phyloP scores from a whole-genome alignment of 2,329 filamentous ascomycete genomes.

The Xylaria sp. region DNA sequence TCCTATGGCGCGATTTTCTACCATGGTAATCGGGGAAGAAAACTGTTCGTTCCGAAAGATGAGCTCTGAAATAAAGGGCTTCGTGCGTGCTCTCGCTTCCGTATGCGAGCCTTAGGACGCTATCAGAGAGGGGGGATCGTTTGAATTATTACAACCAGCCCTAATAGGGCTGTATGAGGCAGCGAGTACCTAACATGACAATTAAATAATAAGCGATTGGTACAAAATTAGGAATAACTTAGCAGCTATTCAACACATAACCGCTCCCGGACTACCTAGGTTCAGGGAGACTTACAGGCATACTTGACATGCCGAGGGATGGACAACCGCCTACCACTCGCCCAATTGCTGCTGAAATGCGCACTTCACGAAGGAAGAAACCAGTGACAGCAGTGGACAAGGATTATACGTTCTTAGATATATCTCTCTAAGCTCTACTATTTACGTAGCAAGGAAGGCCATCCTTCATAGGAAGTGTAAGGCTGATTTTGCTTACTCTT shows the following conservation, averaged over 20 bases:
- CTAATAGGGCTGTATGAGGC: no score
- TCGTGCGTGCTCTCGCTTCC: neutral
- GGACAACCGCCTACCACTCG: no score
- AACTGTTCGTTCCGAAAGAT: constrained; percentile 18
- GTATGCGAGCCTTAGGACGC: neutral
- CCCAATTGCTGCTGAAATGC: neutral
- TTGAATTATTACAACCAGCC: no score
- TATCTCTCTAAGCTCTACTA: constrained; percentile 9
- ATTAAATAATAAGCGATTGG: no score
- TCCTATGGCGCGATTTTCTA: constrained; percentile 1
- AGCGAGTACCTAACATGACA: no score
- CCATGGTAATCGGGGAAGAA: neutral
- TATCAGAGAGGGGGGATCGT: neutral
- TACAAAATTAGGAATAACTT: no score
- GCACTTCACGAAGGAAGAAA: neutral
- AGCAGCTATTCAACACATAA: no score
- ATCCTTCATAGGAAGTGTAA: constrained; percentile 72
- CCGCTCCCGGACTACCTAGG: no score
- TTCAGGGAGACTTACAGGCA: neutral
- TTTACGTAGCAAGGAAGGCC: constrained; percentile 63
- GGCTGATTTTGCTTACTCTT: constrained; percentile 67
- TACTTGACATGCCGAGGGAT: neutral
- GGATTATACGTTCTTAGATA: neutral
- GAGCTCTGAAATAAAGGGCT: neutral
- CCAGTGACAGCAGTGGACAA: no score